Evolutionary conservation across 148 eudicot species (phyloP), one percentile per base, ranked within the genome.

Genomic region (Simmondsia chinensis): DNA sequence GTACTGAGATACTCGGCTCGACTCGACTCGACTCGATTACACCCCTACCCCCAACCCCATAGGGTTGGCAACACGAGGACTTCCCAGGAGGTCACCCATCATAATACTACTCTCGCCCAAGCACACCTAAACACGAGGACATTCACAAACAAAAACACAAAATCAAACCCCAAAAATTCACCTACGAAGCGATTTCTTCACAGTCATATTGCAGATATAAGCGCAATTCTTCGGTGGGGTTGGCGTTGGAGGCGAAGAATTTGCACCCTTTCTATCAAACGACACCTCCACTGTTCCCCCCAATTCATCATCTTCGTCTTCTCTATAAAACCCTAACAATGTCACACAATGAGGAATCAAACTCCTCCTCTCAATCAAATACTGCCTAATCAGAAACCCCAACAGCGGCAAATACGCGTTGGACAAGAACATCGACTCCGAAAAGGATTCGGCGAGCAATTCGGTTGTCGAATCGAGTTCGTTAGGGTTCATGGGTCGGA

Each of bases 151-250:
- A 48, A 40, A 29, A 14, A 39, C 16, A 10, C 26, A 48, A 16
- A 24, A 40, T 4, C 7, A 17, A 46, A 41, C 19, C 9, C 11
- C 1, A 25, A 38, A 23, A 10, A 16, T 11, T 20, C 48, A 89
- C 97, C 97, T 85, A 34, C 94, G 30, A 37, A 79, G 71, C 4
- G 54, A 43, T 71, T 74, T 64, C 33, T 71, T 71, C 31, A 91
- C 99, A 10, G 89, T 69, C 95, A 91, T 91, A 34, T 85, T 85
- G 64, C 94, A 85, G 4, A 91, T 69, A 42, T 85, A 91, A 10
- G 95, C 94, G n/a, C 64, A 68, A 50, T 82, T 60, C 53, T 59
- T 79, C 4, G 99, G 94, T n/a, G 94, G 77, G 3, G 60, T 64
- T 7, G 95, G 95, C 0, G 95, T 70, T 12, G 95, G 89, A 33